phyloP scores from a whole-genome alignment of 2,329 filamentous ascomycete species.

The Beauveria varroae region DNA sequence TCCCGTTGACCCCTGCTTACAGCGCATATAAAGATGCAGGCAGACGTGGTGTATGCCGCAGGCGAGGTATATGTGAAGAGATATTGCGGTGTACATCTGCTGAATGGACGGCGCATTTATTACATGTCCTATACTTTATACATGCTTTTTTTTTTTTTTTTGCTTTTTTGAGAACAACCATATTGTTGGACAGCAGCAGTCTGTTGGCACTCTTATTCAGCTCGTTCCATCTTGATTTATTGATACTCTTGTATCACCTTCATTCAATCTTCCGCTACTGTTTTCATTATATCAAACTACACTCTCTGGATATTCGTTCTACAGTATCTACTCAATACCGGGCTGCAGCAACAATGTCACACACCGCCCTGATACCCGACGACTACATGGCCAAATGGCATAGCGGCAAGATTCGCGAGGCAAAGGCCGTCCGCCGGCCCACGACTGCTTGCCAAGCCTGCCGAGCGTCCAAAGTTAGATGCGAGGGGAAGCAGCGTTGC shows the following conservation, averaged over 20 bases:
- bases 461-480: background rate
- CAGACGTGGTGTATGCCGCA: background rate
- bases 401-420: background rate
- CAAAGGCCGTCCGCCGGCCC: background rate
- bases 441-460: background rate
- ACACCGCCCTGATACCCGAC: background rate
- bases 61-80: background rate
- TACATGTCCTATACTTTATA: too few species aligned
- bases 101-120: background rate
- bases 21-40: background rate
- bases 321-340: too few species aligned
- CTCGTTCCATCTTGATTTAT: too few species aligned
- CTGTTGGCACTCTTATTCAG: too few species aligned
- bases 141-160: too few species aligned
- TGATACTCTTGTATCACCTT: too few species aligned
- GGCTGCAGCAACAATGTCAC: background rate
- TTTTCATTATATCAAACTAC: background rate
- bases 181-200: too few species aligned
- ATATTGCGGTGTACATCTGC: background rate
- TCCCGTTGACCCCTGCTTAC: background rate
- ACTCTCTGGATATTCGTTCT: too few species aligned
- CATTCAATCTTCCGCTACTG: background rate
- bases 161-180: too few species aligned
- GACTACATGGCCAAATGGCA: slow-evolving; percentile 1
- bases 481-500: background rate